Base-by-base conservation (phyloP, 345 rosid genomes). In the Citropsis articulata region DNA sequence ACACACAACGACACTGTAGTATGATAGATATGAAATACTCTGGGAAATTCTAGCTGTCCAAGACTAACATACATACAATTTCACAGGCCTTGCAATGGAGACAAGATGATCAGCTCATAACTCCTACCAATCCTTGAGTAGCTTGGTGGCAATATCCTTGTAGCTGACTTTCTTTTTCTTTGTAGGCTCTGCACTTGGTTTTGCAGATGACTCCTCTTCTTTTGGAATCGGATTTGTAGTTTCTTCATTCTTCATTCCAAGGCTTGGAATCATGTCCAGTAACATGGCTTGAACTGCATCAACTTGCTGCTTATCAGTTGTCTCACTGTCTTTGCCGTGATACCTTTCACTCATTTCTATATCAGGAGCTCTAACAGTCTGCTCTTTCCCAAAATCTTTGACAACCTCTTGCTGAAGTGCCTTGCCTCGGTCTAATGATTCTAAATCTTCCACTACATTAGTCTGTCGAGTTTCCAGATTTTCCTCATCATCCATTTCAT, bases 141-240 rank as follows among this genome's bases (percentile, higher is more conserved):
- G 80, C 75, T 91, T 88, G 7, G 79, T 77, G 0, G 95, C 97
- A 25, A 95, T 70, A 84, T 95, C 94, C 72, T 86, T 85, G 84
- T 90, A 95, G 86, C 99, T 95, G n/a, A 95, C 95, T 85, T 90
- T 93, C 89, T 84, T 91, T 77, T 93, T 93, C 91, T 93, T 83
- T 66, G 67, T 79, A 14, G 84, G 85, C 66, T 73, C 81, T 63
- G 77, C 73, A 38, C 60, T 68, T 2, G 75, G 45, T 45, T 75
- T 87, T 40, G 78, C 74, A 21, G 18, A 65, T 35, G 31, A 42
- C 66, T 56, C 78, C 85, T 83, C 82, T 35, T 72, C 67, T 76
- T 84, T 86, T 1, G 28, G 71, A 24, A 60, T 36, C 19, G 66
- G 53, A 31, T 70, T 70, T 27, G 31, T 19, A 13, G 79, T 62